Conservation (phyloP, 371 early-diverging fungal genomes). For the Apophysomyces variabilis region DNA sequence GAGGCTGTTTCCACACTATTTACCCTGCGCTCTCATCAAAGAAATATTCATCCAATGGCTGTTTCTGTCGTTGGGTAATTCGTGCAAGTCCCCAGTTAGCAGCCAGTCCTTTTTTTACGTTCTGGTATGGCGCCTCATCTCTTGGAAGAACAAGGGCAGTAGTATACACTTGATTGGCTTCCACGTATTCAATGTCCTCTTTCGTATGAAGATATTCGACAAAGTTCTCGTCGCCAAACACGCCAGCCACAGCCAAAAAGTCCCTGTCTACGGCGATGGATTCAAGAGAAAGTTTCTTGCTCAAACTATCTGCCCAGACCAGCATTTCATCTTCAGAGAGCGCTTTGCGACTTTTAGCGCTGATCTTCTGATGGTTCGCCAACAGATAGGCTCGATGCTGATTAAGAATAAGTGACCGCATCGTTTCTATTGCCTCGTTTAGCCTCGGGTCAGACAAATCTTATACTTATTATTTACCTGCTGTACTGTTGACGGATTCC, state of each 20-base stretch:
- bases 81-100: slow-evolving; percentile 30
- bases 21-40: slow-evolving; percentile 26
- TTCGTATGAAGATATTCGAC: slow-evolving; percentile 18
- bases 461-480: slow-evolving; percentile 7
- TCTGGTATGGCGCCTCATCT: neutral
- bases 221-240: slow-evolving; percentile 20
- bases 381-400: slow-evolving; percentile 16
- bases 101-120: neutral
- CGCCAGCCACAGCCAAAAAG: slow-evolving; percentile 20
- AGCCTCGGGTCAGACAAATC: neutral
- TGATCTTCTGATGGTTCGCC: slow-evolving; percentile 1
- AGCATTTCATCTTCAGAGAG: neutral
- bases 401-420: slow-evolving; percentile 13
- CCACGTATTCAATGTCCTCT: slow-evolving; percentile 23
- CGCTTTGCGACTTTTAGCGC: neutral
- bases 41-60: slow-evolving; percentile 11
- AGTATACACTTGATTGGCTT: slow-evolving; percentile 24
- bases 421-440: neutral
- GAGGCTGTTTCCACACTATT: neutral
- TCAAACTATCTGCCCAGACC: slow-evolving; percentile 15
- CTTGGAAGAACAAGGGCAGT: slow-evolving; percentile 16
- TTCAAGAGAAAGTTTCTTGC: slow-evolving; percentile 18
- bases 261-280: slow-evolving; percentile 13
- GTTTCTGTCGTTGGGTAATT: slow-evolving; percentile 14
- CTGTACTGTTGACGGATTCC: slow-evolving; percentile 1